These are phyloP conservation scores for Mortierella sp. DNA, from an alignment of 371 early-diverging fungal species.

Conservation along the genomic window DNA sequence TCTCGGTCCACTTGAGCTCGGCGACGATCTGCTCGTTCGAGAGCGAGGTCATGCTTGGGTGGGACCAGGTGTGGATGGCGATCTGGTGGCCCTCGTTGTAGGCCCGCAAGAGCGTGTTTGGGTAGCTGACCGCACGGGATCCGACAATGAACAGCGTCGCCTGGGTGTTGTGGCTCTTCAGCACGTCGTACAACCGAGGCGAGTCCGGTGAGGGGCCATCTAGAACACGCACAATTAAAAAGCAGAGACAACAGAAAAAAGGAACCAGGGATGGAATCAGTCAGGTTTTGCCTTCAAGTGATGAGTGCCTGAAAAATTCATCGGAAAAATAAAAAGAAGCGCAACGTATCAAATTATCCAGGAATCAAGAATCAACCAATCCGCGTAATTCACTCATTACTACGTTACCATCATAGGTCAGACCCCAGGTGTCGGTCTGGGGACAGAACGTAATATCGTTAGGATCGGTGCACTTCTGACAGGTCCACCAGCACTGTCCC, in stretches of 20 bases:
- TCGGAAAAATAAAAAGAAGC: constrained; percentile 3
- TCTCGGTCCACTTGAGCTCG: constrained; percentile 77
- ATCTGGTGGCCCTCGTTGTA: constrained; percentile 46
- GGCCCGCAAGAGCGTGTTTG: constrained; percentile 61
- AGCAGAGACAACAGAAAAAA: too few species aligned
- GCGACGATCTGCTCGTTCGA: constrained; percentile 77
- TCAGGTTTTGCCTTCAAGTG: neutral
- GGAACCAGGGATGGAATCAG: neutral
- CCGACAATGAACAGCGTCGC: constrained; percentile 77
- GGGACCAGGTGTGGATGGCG: constrained; percentile 65
- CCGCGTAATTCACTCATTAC: neutral
- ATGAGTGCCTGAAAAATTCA: neutral
- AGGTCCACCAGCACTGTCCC: constrained; percentile 40
- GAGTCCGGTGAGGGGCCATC: constrained; percentile 54
- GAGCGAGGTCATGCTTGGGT: constrained; percentile 68
- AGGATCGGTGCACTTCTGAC: constrained; percentile 37
- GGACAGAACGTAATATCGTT: constrained; percentile 64
- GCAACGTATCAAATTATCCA: neutral
- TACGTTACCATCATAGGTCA: constrained; percentile 46
- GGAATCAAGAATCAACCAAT: neutral
- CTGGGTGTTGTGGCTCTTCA: constrained; percentile 63
- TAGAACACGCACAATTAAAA: neutral
- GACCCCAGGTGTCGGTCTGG: constrained; percentile 62
- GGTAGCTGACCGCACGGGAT: constrained; percentile 63
- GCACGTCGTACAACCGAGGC: constrained; percentile 60